Evolutionary conservation across 345 rosid genomes (phyloP), one percentile per base, ranked within the genome.

Genomic region (Geranium rotundifolium): DNA sequence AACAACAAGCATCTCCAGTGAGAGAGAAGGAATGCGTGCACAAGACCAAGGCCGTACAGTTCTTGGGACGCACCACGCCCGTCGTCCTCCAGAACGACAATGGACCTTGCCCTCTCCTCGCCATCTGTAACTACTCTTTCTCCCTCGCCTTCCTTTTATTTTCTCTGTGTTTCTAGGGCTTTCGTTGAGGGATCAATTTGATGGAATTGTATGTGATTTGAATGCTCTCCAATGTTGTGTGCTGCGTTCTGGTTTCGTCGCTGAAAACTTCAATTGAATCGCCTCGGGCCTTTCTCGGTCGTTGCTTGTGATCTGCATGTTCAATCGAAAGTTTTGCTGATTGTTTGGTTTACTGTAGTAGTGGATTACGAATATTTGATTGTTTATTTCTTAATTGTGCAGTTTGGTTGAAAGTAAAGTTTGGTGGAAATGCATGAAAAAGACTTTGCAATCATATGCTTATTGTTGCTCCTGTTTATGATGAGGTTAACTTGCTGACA

Each of bases 71-170:
- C 59, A 75, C 81, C 56, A 90, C 96, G 56, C 97, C 97, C 16
- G 81, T 93, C 72, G 67, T 93, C 65, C 97, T 93, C 68, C 97
- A 93, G 67, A 93, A 90, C 78, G 97, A 90, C 75, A 93, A 93
- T 75, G 99, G 99, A 66, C 97, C 99, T 58, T 93, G 99, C 67
- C 99, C 99, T 75, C 81, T 90, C 39, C 88, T 93, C 37, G 99
- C 99, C 70, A 93, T 93, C 72, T 93, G 99, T 92, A 84, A 71
- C 64, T 41, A 46, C 12, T 14, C 29, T 49, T 17, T 20, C 16
- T 55, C 62, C 62, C 62, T 66, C 67, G 8, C 57, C 12, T 5
- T 64, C 61, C 56, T 41, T 65, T 41, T 65, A 8, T 57, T 31
- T 71, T 23, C 62, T 54, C 29, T 65, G 41, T 19, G 41, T 49